phyloP scores from a whole-genome alignment of 192 early-diverging fungal species.

The Gigaspora rosea region DNA sequence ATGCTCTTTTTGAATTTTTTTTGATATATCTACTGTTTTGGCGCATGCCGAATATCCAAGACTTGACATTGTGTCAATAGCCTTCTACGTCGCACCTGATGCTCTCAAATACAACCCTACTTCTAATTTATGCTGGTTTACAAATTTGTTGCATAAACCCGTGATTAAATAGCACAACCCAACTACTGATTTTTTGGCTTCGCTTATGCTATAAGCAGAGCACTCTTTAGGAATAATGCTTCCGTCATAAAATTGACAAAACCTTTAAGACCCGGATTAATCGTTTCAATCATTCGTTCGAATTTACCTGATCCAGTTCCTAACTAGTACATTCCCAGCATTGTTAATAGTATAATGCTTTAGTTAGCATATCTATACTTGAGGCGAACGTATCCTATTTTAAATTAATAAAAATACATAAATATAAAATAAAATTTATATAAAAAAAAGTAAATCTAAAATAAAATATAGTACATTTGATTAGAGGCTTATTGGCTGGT shows the following conservation, averaged over 20 bases:
- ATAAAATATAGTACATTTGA: background rate
- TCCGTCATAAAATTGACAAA: too few species aligned
- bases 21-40: background rate
- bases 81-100: too few species aligned
- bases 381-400: background rate
- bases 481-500: too few species aligned
- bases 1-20: slow-evolving; percentile 14
- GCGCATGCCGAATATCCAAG: background rate
- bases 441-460: background rate
- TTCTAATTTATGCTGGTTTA: slow-evolving; percentile 11
- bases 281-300: background rate
- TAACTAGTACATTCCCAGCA: too few species aligned
- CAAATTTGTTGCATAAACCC: slow-evolving; percentile 8
- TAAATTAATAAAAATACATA: slow-evolving; percentile 1
- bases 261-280: too few species aligned
- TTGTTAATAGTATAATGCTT: too few species aligned
- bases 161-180: background rate
- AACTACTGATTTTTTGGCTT: too few species aligned
- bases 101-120: too few species aligned
- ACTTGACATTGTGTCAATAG: background rate
- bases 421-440: background rate
- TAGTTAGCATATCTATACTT: background rate
- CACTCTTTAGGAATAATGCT: too few species aligned
- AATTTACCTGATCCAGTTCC: too few species aligned
- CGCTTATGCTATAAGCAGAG: too few species aligned